Conservation (phyloP, 179 eudicot genomes). For the Nepenthes alata region DNA sequence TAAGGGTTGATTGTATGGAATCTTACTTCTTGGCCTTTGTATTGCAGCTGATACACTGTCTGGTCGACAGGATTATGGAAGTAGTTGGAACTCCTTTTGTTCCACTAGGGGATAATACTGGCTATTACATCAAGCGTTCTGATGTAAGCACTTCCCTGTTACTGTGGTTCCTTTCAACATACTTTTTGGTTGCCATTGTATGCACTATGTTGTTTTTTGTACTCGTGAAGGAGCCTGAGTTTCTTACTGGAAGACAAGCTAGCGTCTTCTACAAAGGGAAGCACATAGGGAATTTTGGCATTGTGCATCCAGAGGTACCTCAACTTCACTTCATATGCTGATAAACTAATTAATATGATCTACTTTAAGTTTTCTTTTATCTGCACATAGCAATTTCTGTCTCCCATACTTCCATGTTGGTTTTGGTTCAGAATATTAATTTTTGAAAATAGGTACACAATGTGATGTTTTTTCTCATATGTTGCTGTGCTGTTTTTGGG, state of each 20-base stretch:
- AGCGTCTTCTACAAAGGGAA: conserved; percentile 67
- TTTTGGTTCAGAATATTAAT: not conserved
- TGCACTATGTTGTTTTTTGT: conserved; percentile 2
- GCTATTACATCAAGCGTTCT: conserved; percentile 70
- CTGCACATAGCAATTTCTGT: not conserved
- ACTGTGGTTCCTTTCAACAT: not conserved
- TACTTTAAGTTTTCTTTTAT: not conserved
- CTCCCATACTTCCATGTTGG: not conserved
- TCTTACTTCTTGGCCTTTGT: not conserved
- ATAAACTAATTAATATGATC: not conserved
- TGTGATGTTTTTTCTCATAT: not conserved
- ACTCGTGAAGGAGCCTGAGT: conserved; percentile 63
- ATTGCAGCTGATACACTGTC: conserved; percentile 76
- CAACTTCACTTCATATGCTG: not conserved
- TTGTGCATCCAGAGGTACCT: conserved; percentile 89
- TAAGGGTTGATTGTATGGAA: not conserved
- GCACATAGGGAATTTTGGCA: conserved; percentile 74
- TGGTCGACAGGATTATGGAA: conserved; percentile 89
- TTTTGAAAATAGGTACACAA: not conserved
- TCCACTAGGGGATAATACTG: conserved; percentile 47
- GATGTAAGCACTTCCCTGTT: conserved; percentile 38
- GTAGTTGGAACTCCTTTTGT: conserved; percentile 66
- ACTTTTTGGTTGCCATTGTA: not conserved
- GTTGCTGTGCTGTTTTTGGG: too few relatives aligned
- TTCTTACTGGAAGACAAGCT: conserved; percentile 82